Evolutionary conservation across 2,329 filamentous ascomycete genomes (phyloP).

Genomic region (Paraphoma chrysanthemicola): DNA sequence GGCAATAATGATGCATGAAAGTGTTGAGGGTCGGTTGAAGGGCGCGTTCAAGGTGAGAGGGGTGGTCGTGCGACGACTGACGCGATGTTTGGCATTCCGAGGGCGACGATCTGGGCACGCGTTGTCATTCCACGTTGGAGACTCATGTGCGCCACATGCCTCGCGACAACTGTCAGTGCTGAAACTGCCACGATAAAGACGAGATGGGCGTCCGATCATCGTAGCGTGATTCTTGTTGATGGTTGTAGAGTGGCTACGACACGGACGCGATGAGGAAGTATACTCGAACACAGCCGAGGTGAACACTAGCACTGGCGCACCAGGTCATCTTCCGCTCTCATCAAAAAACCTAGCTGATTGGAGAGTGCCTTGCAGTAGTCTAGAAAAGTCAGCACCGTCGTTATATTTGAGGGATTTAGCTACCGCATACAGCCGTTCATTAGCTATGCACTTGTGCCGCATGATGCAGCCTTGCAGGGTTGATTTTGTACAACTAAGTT

Average conservation of each 20-base stretch:
- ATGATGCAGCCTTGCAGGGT: neutral
- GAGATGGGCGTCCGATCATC: neutral
- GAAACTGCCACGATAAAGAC: neutral
- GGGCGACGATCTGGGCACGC: neutral
- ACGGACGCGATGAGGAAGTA: no score
- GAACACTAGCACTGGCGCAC: neutral
- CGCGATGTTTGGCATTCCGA: constrained; percentile 17
- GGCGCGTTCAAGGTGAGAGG: constrained; percentile 5
- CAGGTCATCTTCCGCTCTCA: neutral
- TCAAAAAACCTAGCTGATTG: neutral
- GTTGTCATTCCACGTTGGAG: constrained; percentile 17
- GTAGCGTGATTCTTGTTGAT: neutral
- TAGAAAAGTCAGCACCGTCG: neutral
- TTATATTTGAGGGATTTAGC: neutral
- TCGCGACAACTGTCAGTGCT: neutral
- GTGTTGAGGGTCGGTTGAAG: constrained; percentile 13
- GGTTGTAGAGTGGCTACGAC: no score
- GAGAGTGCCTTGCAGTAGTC: constrained; percentile 3
- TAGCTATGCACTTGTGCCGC: neutral
- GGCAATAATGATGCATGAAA: constrained; percentile 14
- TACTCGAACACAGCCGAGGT: neutral
- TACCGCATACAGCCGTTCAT: constrained; percentile 1
- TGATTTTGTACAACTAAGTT: neutral
- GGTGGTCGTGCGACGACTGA: constrained; percentile 9
- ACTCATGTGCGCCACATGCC: constrained; percentile 17